phyloP scores from a whole-genome alignment of 2,329 filamentous ascomycete genomes.

The Colletotrichum sp. region DNA sequence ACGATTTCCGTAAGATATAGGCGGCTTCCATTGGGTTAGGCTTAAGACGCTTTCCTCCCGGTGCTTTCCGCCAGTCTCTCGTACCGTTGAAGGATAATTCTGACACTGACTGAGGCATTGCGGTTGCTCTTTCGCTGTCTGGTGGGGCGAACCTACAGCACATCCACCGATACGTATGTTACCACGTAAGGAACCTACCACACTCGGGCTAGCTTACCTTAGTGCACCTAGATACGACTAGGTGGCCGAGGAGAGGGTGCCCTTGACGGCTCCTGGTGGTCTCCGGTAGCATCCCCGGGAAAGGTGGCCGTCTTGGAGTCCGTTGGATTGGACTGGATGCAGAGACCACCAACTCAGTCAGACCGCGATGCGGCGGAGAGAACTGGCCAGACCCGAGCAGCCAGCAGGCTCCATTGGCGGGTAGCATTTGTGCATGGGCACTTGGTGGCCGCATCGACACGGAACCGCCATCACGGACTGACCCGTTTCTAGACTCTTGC shows the following conservation, averaged over 20 bases:
- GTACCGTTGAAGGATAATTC: background rate
- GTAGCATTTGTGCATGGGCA: background rate
- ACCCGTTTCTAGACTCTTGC: background rate
- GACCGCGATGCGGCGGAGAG: background rate
- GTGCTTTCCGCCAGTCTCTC: background rate
- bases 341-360: background rate
- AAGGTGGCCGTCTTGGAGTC: background rate
- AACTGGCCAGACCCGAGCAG: background rate
- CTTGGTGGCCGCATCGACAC: background rate
- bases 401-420: background rate
- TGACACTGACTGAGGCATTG: background rate
- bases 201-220: background rate
- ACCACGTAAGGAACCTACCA: background rate
- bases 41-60: background rate
- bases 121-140: background rate
- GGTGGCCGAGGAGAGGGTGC: background rate
- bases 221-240: no score
- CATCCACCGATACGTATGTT: background rate
- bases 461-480: background rate
- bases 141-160: background rate
- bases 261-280: background rate
- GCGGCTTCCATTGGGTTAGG: background rate
- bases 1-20: background rate
- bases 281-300: background rate
- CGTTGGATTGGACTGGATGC: background rate